Evolutionary conservation across 169 alveolate species (phyloP).

Genomic region (Eimeria maxima): DNA sequence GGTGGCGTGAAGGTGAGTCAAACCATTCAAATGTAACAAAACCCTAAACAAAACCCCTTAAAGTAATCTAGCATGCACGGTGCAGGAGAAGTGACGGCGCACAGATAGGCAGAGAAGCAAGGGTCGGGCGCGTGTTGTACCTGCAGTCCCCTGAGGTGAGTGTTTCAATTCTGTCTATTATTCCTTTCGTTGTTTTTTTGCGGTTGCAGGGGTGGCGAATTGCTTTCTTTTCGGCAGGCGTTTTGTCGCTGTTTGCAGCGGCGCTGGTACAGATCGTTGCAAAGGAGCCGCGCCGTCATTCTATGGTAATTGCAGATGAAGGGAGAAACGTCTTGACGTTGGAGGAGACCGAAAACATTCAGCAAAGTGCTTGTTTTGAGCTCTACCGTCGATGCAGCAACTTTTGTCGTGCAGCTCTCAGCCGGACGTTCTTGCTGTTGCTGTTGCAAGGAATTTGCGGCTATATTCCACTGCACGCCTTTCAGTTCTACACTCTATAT

Average conservation of each 20-base stretch:
- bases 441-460: constrained; percentile 43
- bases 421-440: constrained; percentile 82
- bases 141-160: no score
- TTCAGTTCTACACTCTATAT: constrained; percentile 92
- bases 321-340: background rate
- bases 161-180: background rate
- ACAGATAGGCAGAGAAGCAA: no score
- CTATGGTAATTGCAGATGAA: background rate
- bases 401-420: constrained; percentile 79
- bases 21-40: background rate
- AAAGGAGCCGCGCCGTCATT: constrained; percentile 82
- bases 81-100: no score
- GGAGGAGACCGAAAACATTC: background rate
- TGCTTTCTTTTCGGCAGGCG: constrained; percentile 78
- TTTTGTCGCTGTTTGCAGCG: constrained; percentile 75
- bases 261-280: constrained; percentile 71
- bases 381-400: constrained; percentile 71
- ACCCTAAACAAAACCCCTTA: background rate
- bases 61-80: no score
- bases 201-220: constrained; percentile 83
- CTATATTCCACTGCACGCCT: constrained; percentile 94
- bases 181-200: background rate
- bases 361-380: background rate
- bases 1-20: constrained; percentile 73
- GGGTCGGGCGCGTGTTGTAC: no score